These are phyloP conservation scores for Microascus cirrosus DNA, from an alignment of 2,329 filamentous ascomycete genomes.

Conservation along the genomic window DNA sequence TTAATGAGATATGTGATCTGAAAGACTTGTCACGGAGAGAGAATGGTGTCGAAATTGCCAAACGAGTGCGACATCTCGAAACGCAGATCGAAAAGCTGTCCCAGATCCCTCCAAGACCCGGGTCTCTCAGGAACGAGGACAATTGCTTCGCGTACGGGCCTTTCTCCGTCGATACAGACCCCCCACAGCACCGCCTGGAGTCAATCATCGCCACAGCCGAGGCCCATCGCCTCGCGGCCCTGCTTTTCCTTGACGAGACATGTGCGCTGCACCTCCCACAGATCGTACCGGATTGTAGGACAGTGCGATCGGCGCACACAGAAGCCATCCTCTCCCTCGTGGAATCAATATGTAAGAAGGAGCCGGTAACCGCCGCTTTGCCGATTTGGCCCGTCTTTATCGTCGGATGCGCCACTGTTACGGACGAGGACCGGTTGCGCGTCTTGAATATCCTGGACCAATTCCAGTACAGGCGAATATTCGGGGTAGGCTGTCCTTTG, in stretches of 20 bases:
- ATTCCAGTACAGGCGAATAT: background rate
- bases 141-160: background rate
- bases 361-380: background rate
- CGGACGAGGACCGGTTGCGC: background rate
- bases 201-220: background rate
- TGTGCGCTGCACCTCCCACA: background rate
- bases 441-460: background rate
- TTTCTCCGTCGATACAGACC: background rate
- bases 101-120: background rate
- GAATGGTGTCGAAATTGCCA: background rate
- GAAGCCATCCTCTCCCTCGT: background rate
- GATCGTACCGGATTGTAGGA: background rate
- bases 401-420: background rate
- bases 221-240: background rate
- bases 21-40: background rate
- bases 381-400: background rate
- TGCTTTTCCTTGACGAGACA: background rate
- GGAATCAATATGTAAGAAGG: background rate
- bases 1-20: background rate
- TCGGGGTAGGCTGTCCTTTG: background rate
- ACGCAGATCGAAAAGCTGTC: background rate
- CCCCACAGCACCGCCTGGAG: background rate
- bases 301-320: background rate
- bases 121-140: background rate
- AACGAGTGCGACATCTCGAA: background rate